phyloP scores from a whole-genome alignment of 1,139 yeast species.

The Citeromyces hawaiiensis region DNA sequence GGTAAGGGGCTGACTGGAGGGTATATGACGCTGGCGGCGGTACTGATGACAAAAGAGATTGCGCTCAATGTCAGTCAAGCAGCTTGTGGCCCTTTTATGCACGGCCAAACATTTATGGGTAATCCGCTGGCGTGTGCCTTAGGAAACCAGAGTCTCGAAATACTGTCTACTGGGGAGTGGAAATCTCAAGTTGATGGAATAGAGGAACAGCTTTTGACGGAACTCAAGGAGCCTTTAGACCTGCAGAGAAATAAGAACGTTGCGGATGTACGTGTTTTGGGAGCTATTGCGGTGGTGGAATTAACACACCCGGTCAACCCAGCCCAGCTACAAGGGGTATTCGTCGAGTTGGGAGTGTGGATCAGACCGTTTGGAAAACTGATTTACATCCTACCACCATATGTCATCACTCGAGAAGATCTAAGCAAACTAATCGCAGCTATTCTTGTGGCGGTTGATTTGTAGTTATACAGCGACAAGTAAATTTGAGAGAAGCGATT shows the following conservation, averaged over 20 bases:
- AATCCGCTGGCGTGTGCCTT: constrained; percentile 5
- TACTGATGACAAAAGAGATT: too few relatives aligned
- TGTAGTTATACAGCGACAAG: too few relatives aligned
- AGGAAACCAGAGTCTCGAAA: constrained; percentile 7
- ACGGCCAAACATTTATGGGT: constrained; percentile 9
- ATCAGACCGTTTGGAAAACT: not conserved
- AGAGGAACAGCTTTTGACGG: constrained; percentile 3
- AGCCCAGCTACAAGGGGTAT: constrained; percentile 7
- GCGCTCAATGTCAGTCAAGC: not conserved
- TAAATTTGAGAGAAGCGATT: too few relatives aligned
- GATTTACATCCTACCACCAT: not conserved
- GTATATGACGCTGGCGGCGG: constrained; percentile 22
- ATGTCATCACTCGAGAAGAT: not conserved
- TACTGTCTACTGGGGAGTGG: constrained; percentile 6
- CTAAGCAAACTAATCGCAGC: not conserved
- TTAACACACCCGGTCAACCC: constrained; percentile 11
- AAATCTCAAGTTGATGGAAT: constrained; percentile 5
- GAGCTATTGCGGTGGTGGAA: constrained; percentile 18
- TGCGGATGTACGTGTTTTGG: constrained; percentile 14
- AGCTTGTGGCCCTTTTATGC: constrained; percentile 5
- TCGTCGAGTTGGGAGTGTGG: constrained; percentile 1
- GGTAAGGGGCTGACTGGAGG: constrained; percentile 28
- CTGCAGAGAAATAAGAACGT: constrained; percentile 3
- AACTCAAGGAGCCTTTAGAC: not conserved
- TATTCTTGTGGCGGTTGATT: not conserved